Conservation (phyloP, 1,139 yeast species). For the Saccharomyces hybrid region DNA sequence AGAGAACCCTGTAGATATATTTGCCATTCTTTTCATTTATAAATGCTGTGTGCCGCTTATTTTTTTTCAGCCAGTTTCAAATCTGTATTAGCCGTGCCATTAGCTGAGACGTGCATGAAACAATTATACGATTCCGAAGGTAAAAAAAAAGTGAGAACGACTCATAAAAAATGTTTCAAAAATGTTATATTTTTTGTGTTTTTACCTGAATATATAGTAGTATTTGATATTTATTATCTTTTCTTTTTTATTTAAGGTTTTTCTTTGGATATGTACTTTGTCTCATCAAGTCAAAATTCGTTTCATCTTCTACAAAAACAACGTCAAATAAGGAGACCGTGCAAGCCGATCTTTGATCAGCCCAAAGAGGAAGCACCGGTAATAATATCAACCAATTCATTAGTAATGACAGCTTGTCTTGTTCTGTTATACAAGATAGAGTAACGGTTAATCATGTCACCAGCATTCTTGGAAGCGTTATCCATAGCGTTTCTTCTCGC, state of each 20-base stretch:
- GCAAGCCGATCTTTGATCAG: slow-evolving; percentile 34
- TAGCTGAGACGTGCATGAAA: not conserved
- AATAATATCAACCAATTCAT: slow-evolving; percentile 98
- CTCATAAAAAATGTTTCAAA: not conserved
- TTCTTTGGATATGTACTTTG: not conserved
- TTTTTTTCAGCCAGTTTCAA: not conserved
- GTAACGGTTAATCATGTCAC: slow-evolving; percentile 95
- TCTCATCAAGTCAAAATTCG: slow-evolving; percentile 1
- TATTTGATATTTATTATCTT: not conserved
- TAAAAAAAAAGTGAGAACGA: not conserved
- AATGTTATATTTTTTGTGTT: not conserved
- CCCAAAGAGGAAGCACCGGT: slow-evolving; percentile 99
- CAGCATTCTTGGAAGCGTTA: slow-evolving; percentile 98
- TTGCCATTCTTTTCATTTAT: no score
- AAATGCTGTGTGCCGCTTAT: not conserved
- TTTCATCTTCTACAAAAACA: not conserved
- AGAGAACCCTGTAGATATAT: no score
- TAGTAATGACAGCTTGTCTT: slow-evolving; percentile 99
- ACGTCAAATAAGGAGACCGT: slow-evolving; percentile 1
- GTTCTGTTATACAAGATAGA: slow-evolving; percentile 98
- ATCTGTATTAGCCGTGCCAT: no score
- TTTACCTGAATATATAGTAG: slow-evolving; percentile 1
- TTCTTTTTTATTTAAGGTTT: not conserved
- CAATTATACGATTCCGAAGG: not conserved
- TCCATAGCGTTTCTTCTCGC: slow-evolving; percentile 99